These are phyloP conservation scores for Mycena latifolia DNA, from an alignment of 768 basidiomycete genomes.

Conservation along the genomic window DNA sequence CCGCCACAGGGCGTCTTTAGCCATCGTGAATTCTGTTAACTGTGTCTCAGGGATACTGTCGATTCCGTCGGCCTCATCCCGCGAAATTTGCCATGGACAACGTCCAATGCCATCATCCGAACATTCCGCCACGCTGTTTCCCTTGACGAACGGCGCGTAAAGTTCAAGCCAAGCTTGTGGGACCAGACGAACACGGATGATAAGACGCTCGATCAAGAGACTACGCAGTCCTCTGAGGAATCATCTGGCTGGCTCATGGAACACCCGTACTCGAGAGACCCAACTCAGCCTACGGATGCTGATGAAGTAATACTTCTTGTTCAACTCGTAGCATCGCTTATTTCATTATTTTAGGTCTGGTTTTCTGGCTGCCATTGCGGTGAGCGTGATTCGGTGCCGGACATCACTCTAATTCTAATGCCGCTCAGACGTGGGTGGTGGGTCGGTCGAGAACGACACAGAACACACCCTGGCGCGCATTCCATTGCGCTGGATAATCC, in stretches of 20 bases:
- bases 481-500: conserved; percentile 43
- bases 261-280: background rate
- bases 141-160: conserved; percentile 72
- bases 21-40: too few species aligned
- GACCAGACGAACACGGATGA: conserved; percentile 27
- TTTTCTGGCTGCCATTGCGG: background rate
- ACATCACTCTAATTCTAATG: background rate
- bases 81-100: conserved; percentile 68
- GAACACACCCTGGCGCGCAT: conserved; percentile 35
- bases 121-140: conserved; percentile 75
- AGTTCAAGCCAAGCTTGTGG: conserved; percentile 70
- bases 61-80: conserved; percentile 70
- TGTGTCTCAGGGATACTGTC: conserved; percentile 71
- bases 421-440: conserved; percentile 35
- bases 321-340: background rate
- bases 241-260: background rate
- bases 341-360: background rate
- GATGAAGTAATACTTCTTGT: background rate
- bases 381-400: background rate
- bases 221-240: background rate
- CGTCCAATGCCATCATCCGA: conserved; percentile 65
- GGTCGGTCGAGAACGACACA: conserved; percentile 38
- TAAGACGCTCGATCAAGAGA: background rate
- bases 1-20: background rate
- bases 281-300: background rate